phyloP scores from a whole-genome alignment of 371 early-diverging fungal genomes.

The Capniomyces stellatus region DNA sequence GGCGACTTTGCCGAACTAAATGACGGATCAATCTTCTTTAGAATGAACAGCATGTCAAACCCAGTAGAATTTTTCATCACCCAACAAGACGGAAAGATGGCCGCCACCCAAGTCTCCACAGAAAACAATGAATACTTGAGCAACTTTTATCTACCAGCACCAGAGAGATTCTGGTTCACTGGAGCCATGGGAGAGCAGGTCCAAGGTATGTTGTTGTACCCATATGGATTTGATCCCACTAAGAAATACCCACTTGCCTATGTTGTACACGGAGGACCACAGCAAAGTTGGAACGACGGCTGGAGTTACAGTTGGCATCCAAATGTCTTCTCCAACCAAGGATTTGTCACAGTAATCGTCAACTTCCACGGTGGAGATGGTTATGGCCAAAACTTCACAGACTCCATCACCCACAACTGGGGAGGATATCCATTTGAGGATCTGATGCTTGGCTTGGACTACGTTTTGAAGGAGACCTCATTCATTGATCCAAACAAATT shows the following conservation, averaged over 20 bases:
- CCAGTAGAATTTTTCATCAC: not conserved
- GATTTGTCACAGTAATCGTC: slow-evolving; percentile 55
- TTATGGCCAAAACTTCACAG: slow-evolving; percentile 57
- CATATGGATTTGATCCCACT: slow-evolving; percentile 33
- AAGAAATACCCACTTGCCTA: slow-evolving; percentile 60
- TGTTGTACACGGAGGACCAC: slow-evolving; percentile 75
- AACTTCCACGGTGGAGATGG: slow-evolving; percentile 71
- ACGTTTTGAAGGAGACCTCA: slow-evolving; percentile 33
- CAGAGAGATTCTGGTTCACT: slow-evolving; percentile 40
- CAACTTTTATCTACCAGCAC: slow-evolving; percentile 24
- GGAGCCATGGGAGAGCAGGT: slow-evolving; percentile 44
- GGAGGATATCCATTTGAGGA: slow-evolving; percentile 57
- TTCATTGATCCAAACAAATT: slow-evolving; percentile 42
- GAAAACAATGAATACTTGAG: slow-evolving; percentile 17
- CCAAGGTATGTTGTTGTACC: slow-evolving; percentile 54
- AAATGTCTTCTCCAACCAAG: slow-evolving; percentile 51
- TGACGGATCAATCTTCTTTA: not conserved
- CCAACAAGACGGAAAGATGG: not conserved
- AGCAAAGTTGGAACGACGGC: slow-evolving; percentile 44
- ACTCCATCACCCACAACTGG: slow-evolving; percentile 57
- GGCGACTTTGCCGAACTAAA: not conserved
- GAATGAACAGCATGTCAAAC: not conserved
- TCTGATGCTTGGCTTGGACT: slow-evolving; percentile 50
- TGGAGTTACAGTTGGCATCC: slow-evolving; percentile 62
- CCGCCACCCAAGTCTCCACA: not conserved